Base-by-base conservation (phyloP, 1,284 basidiomycete species). In the Wallemia ichthyophaga region DNA sequence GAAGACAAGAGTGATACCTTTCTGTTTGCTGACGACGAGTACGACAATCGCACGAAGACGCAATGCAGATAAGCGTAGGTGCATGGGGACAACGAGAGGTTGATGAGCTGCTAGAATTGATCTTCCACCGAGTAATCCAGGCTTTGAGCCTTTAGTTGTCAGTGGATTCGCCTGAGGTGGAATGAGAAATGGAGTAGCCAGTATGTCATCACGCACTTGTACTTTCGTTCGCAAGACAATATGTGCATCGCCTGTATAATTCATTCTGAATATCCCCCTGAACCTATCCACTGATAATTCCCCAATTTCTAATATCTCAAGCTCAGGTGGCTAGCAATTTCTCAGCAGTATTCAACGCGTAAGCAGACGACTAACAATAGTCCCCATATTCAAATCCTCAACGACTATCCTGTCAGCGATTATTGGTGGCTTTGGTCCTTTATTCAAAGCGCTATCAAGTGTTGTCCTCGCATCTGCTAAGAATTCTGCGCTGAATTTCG, bases 1-100 rank as follows among this genome's bases (percentile, higher is more conserved):
- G 80, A 99, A 99, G 25, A 98, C 94, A 56, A 98, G 79, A 0
- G 94, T 98, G 69, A 98, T 95, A 58, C 94, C 94, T 67, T 96
- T 96, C 68, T 84, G 83, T 64, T 86, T 86, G 25, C 89, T 95
- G 59, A 98, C 86, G 65, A 98, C 91, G 57, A 98, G 80, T 62
- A 98, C 92, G 64, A 99, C 85, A 66, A 96, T 96, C 28, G 92
- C 94, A 64, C 82, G 83, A 31, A 99, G 81, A 63, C 82, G 82
- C 69, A 99, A 85, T 65, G 85, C 79, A 2, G 88, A 95, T 5
- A 99, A 80, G n/a, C 88, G 83, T 57, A 99, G 81, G 25, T 88
- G 82, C 92, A 98, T 98, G 55, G 94, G 94, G 1, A 99, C 94
- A 58, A 92, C 82, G 33, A 95, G 78, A 1, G 89, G 86, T 59